A percentile compares a stretch with the other conserved stretches of the same genome.
Evolutionary conservation across 108 stramenopile species (phyloP).

Genomic region (Discostella stelligeroides): DNA sequence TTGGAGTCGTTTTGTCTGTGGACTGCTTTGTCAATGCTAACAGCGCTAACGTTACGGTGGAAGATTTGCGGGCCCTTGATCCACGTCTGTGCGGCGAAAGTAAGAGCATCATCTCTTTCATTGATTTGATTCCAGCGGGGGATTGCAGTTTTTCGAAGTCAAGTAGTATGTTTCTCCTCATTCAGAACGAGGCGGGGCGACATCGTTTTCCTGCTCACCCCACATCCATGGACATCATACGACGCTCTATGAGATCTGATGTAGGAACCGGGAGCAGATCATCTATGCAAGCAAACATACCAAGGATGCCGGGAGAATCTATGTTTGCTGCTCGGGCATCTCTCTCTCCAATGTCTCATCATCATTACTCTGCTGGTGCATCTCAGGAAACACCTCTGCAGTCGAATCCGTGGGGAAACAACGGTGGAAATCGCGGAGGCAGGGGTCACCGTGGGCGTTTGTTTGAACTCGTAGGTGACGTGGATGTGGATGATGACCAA

Average conservation of each 20-base stretch:
- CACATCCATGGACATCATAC: constrained; percentile 44
- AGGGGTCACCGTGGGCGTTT: constrained; percentile 70
- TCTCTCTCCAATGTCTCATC: constrained; percentile 46
- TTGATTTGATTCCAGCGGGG: constrained; percentile 60
- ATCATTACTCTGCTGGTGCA: constrained; percentile 33
- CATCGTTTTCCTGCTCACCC: constrained; percentile 44
- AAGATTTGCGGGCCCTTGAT: constrained; percentile 65
- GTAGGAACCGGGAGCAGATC: constrained; percentile 16
- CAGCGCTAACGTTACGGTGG: constrained; percentile 36
- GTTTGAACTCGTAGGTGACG: constrained; percentile 83
- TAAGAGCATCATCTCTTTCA: constrained; percentile 48
- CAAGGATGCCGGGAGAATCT: constrained; percentile 20
- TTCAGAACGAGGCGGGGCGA: constrained; percentile 67
- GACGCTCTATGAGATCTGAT: constrained; percentile 46
- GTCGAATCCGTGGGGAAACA: constrained; percentile 42
- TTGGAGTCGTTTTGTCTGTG: constrained; percentile 62
- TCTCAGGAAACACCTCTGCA: constrained; percentile 30
- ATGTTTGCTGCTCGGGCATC: constrained; percentile 12
- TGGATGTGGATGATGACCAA: constrained; percentile 62
- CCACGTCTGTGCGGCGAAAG: constrained; percentile 63
- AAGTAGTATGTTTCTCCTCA: constrained; percentile 65
- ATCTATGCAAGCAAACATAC: constrained; percentile 23
- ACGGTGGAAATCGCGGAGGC: constrained; percentile 33
- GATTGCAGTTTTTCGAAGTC: constrained; percentile 53
- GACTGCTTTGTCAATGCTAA: constrained; percentile 65